phyloP scores from a whole-genome alignment of 441 rosid species.

The Brassica hybrid region DNA sequence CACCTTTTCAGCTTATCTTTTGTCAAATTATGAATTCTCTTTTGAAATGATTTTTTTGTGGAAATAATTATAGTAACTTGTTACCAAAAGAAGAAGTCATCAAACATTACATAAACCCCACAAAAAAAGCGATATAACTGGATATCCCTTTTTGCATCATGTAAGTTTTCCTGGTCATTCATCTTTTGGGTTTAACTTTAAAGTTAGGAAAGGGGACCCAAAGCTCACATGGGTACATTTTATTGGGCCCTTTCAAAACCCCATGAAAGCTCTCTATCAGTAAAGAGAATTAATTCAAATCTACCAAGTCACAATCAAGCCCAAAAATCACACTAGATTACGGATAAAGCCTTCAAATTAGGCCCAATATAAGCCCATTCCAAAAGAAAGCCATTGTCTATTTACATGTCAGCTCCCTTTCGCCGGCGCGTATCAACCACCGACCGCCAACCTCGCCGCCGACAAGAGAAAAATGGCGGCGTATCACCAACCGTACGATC shows the following conservation, averaged over 20 bases:
- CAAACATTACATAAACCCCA: background rate
- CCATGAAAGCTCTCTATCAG: background rate
- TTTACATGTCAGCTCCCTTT: slow-evolving; percentile 23
- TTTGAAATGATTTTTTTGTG: background rate
- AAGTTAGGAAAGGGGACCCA: background rate
- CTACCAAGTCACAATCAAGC: background rate
- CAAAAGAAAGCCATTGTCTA: background rate
- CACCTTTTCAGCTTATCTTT: background rate
- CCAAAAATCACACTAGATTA: background rate
- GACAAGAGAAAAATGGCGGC: slow-evolving; percentile 42
- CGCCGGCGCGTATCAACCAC: slow-evolving; percentile 30
- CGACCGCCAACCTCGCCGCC: slow-evolving; percentile 27
- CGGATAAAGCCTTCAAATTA: background rate
- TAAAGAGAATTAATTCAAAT: background rate
- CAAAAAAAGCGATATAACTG: background rate
- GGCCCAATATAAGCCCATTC: background rate
- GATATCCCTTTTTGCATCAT: background rate
- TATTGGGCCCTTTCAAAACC: background rate
- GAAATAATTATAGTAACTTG: background rate
- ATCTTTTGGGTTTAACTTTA: background rate
- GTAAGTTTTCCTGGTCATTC: background rate
- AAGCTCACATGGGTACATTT: background rate
- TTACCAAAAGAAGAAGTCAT: background rate
- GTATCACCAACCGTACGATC: slow-evolving; percentile 59
- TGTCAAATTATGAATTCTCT: background rate